Evolutionary conservation across 805 yeast genomes (phyloP), one percentile per base, ranked within the genome.

Genomic region (Candida vaughaniae): DNA sequence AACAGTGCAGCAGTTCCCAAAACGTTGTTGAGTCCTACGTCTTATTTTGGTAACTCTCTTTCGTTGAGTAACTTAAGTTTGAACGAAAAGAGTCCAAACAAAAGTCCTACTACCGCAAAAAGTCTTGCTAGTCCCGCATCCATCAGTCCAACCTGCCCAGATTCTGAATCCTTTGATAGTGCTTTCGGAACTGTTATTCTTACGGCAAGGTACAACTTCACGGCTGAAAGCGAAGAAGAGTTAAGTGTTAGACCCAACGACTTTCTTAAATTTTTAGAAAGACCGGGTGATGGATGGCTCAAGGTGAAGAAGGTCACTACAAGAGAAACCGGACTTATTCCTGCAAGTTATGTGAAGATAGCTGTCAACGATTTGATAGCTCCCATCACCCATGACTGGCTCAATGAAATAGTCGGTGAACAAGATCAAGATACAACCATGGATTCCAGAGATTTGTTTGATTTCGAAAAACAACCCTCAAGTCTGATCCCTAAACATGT

Each of bases 201-300:
- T 32, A 26, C 44, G 22, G 55, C 60, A 14, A 60, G 56, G 36
- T 66, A 64, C 45, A 41, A 46, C n/a, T 66, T 67, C 41, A 32
- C 28, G 2, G 63, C 63, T 5, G 60, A 55, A 42, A 44, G 42
- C 6, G 30, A 22, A 1, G 50, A 52, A 17, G 71, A 67, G 35
- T 41, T 67, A 18, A 41, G 53, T 7, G 52, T 63, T 3, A 40
- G 39, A 6, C 40, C 54, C 11, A 50, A 53, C 5, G 66, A 62
- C 10, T 58, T 56, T 42, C 47, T 65, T 23, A 58, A 57, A 38
- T 44, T 66, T 10, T 22, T 66, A 4, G 58, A 60, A 16, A 49
- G 65, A 19, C 62, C 60, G 3, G 71, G 69, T 2, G 62, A 64
- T 42, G 73, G 72, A 16, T 66, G 71, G 72, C 37, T 67, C 17